Conservation (phyloP, 2,329 filamentous ascomycete species). For the Pyrenophora graminea region DNA sequence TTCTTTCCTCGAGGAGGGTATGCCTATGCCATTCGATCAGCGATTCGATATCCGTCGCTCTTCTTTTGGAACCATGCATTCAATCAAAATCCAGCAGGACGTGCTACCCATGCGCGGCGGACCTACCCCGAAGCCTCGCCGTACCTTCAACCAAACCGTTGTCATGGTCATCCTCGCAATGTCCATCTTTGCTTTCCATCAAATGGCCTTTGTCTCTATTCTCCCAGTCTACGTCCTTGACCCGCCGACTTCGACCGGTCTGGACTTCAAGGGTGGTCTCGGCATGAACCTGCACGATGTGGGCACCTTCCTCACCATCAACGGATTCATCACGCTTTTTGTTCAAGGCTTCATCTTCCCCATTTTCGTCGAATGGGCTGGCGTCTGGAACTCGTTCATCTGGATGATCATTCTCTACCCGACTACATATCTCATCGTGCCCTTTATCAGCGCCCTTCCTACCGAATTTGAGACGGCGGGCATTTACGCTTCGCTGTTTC, state of each 20-base stretch:
- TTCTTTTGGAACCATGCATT: constrained; percentile 46
- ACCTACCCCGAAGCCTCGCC: constrained; percentile 20
- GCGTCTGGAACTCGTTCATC: constrained; percentile 70
- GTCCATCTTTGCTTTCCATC: constrained; percentile 86
- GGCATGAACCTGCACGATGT: constrained; percentile 68
- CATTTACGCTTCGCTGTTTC: constrained; percentile 66
- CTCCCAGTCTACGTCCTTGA: constrained; percentile 93
- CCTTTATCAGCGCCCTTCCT: constrained; percentile 66
- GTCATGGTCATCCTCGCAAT: constrained; percentile 79
- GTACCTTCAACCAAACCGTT: constrained; percentile 66
- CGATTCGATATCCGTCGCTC: constrained; percentile 43
- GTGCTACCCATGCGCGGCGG: constrained; percentile 27
- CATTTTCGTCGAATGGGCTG: constrained; percentile 64
- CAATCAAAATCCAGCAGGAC: constrained; percentile 37
- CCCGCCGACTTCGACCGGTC: constrained; percentile 48
- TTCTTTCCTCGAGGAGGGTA: constrained; percentile 44
- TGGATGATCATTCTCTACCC: constrained; percentile 69
- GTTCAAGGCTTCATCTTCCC: constrained; percentile 76
- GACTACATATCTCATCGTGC: constrained; percentile 68
- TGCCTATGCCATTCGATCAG: constrained; percentile 40
- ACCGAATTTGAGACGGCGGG: constrained; percentile 58
- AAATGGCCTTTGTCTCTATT: constrained; percentile 88
- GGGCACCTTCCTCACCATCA: constrained; percentile 68
- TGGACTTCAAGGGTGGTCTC: constrained; percentile 62
- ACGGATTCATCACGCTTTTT: constrained; percentile 72